Conservation (phyloP, 2,329 filamentous ascomycete genomes). For the Diplocarpon mali region DNA sequence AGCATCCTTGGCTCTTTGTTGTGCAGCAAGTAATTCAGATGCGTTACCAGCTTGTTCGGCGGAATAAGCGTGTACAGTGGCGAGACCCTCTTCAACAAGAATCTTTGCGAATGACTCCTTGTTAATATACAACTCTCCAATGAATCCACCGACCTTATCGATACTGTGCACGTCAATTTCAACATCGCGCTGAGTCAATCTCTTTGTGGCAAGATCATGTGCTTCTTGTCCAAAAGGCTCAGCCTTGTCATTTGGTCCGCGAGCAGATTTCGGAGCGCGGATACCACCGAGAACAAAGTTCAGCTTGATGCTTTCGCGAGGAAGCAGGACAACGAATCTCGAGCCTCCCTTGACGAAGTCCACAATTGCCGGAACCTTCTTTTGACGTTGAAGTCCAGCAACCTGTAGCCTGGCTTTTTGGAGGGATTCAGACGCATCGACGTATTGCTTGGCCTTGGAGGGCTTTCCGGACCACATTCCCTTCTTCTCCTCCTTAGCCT, state of each 20-base stretch:
- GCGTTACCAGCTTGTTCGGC: slow-evolving; percentile 91
- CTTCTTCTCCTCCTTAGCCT: slow-evolving; percentile 77
- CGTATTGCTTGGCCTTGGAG: slow-evolving; percentile 69
- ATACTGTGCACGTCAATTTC: slow-evolving; percentile 91
- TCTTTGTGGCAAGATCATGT: slow-evolving; percentile 77
- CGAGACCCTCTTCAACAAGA: slow-evolving; percentile 86
- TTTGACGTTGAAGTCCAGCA: slow-evolving; percentile 76
- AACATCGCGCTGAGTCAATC: slow-evolving; percentile 87
- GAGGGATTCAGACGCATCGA: slow-evolving; percentile 82
- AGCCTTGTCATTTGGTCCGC: slow-evolving; percentile 64
- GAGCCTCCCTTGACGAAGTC: slow-evolving; percentile 98
- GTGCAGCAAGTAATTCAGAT: slow-evolving; percentile 74
- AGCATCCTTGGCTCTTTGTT: slow-evolving; percentile 80
- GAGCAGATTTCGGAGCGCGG: slow-evolving; percentile 76
- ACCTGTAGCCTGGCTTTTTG: slow-evolving; percentile 96
- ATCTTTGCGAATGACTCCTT: slow-evolving; percentile 92
- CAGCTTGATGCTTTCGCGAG: slow-evolving; percentile 85
- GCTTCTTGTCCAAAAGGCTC: slow-evolving; percentile 96
- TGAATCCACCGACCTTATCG: slow-evolving; percentile 96
- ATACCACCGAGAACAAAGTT: slow-evolving; percentile 93
- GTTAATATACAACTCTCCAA: slow-evolving; percentile 86
- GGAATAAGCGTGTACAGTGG: slow-evolving; percentile 86
- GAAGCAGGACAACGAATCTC: slow-evolving; percentile 83
- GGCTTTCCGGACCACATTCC: slow-evolving; percentile 93
- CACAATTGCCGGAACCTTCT: slow-evolving; percentile 84